A percentile compares a stretch with the other conserved stretches of the same genome.
phyloP scores from a whole-genome alignment of 1,284 basidiomycete genomes.

The Coniferiporia sulphurascens region DNA sequence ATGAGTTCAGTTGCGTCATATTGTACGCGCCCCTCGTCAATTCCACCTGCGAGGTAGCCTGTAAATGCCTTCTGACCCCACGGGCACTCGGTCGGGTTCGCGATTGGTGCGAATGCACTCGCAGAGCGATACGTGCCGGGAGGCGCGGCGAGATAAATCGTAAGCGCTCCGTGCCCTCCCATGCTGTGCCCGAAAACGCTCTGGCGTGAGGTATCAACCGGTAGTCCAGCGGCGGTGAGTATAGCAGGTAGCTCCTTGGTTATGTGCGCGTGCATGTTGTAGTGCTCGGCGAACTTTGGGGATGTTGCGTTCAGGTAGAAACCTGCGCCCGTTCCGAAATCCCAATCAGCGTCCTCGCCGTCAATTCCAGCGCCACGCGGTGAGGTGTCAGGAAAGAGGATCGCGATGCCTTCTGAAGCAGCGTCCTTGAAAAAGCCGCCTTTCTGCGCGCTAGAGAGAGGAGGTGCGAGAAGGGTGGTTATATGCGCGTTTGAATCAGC shows the following conservation, averaged over 20 bases:
- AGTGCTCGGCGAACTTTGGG: slow-evolving; percentile 75
- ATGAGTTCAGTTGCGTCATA: slow-evolving; percentile 91
- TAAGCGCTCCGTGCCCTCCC: slow-evolving; percentile 96
- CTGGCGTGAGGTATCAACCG: slow-evolving; percentile 62
- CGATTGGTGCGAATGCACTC: slow-evolving; percentile 92
- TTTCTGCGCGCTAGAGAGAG: slow-evolving; percentile 69
- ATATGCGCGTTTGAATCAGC: background rate
- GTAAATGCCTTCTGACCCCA: slow-evolving; percentile 94
- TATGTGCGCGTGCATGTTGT: slow-evolving; percentile 88
- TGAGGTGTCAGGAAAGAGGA: slow-evolving; percentile 95
- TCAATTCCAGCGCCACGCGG: slow-evolving; percentile 89
- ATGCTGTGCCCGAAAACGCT: slow-evolving; percentile 85
- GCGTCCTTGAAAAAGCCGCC: slow-evolving; percentile 81
- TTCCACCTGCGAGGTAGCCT: slow-evolving; percentile 81
- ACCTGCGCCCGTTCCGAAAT: slow-evolving; percentile 61
- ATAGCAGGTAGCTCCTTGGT: slow-evolving; percentile 78
- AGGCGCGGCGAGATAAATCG: slow-evolving; percentile 77
- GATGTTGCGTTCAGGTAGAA: slow-evolving; percentile 91
- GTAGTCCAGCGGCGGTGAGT: slow-evolving; percentile 64
- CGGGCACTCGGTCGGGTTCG: slow-evolving; percentile 82
- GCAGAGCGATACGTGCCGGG: slow-evolving; percentile 77
- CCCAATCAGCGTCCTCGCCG: slow-evolving; percentile 83
- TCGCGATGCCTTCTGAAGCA: slow-evolving; percentile 77
- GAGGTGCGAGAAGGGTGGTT: slow-evolving; percentile 2
- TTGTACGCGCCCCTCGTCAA: slow-evolving; percentile 65